These are phyloP conservation scores for Russula sp. DNA, from an alignment of 768 basidiomycete species.

Conservation along the genomic window DNA sequence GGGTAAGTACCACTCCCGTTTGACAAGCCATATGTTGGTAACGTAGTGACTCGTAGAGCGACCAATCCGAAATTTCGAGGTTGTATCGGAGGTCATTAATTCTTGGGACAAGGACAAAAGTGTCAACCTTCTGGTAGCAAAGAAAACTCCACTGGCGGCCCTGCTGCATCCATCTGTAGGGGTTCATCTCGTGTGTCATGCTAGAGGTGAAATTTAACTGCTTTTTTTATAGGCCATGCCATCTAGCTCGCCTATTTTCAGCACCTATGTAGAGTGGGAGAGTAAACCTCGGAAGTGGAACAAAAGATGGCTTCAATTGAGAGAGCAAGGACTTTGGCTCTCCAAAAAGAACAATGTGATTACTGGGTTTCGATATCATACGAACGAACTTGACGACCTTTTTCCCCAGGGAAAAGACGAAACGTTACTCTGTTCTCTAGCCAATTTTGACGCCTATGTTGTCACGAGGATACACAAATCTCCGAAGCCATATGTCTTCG, in stretches of 20 bases:
- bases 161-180: conserved; percentile 56
- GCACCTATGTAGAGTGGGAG: conserved; percentile 83
- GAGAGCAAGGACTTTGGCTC: conserved; percentile 81
- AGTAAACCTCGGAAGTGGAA: conserved; percentile 92
- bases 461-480: conserved; percentile 73
- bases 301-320: conserved; percentile 83
- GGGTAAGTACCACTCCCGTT: conserved; percentile 51
- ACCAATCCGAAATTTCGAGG: conserved; percentile 82
- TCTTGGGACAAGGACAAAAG: conserved; percentile 86
- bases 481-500: conserved; percentile 81
- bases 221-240: conserved; percentile 46
- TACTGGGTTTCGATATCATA: conserved; percentile 15
- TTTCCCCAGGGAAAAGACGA: conserved; percentile 74
- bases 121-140: conserved; percentile 76
- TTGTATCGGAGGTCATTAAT: conserved; percentile 68
- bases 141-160: conserved; percentile 59
- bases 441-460: conserved; percentile 83
- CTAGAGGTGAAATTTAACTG: conserved; percentile 16
- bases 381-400: not conserved
- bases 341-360: conserved; percentile 85
- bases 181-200: conserved; percentile 20
- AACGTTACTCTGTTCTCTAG: conserved; percentile 71
- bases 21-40: not conserved
- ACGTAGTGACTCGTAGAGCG: conserved; percentile 51
- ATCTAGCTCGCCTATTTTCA: conserved; percentile 36